Evolutionary conservation across 2,329 filamentous ascomycete species (phyloP).

Genomic region (Cladobotryum protrusum): DNA sequence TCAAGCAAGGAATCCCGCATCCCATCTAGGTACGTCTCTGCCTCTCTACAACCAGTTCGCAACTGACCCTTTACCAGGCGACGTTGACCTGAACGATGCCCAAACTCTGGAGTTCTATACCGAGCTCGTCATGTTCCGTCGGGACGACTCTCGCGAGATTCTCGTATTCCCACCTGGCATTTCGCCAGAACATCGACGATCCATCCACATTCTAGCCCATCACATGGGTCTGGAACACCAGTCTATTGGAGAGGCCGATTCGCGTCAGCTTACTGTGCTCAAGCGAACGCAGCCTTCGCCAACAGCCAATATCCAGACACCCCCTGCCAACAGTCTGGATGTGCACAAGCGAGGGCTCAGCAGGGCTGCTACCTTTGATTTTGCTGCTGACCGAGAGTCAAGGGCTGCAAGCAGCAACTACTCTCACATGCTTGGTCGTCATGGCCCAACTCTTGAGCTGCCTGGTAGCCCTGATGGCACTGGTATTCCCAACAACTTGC

Average conservation of each 20-base stretch:
- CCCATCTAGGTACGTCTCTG: constrained; percentile 38
- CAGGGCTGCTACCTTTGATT: constrained; percentile 95
- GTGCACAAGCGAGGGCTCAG: constrained; percentile 79
- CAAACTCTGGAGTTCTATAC: constrained; percentile 83
- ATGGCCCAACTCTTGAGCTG: constrained; percentile 78
- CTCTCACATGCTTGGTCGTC: constrained; percentile 65
- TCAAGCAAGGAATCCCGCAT: constrained; percentile 40
- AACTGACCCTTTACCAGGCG: constrained; percentile 36
- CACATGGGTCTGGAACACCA: constrained; percentile 89
- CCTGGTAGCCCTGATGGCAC: constrained; percentile 67
- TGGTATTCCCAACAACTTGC: constrained; percentile 69
- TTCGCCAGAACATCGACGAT: constrained; percentile 76
- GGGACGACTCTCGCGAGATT: constrained; percentile 68
- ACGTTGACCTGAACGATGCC: constrained; percentile 88
- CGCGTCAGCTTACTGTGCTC: constrained; percentile 85
- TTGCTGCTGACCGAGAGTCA: constrained; percentile 73
- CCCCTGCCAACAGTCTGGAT: constrained; percentile 62
- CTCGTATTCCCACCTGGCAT: constrained; percentile 78
- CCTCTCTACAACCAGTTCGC: not conserved
- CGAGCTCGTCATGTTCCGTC: constrained; percentile 82
- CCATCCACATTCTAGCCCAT: constrained; percentile 90
- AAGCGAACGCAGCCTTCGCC: constrained; percentile 54
- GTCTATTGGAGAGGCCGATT: constrained; percentile 81
- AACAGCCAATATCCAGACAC: constrained; percentile 49
- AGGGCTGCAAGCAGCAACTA: constrained; percentile 61